These are phyloP conservation scores for Bryoglossum gracile DNA, from an alignment of 495 filamentous ascomycete species.

Conservation along the genomic window DNA sequence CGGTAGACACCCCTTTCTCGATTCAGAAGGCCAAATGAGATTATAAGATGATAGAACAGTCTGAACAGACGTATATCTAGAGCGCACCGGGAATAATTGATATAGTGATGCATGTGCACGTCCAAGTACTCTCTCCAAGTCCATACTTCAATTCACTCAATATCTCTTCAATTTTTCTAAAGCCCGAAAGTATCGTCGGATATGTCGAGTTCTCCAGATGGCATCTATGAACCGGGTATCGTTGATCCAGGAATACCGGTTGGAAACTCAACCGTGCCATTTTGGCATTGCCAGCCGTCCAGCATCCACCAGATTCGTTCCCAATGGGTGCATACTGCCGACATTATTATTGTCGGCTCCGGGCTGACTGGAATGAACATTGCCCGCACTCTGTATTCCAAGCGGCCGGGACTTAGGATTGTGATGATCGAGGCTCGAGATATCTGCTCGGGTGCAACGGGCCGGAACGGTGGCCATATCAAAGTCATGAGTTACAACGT, in stretches of 20 bases:
- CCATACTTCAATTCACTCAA: too few species aligned
- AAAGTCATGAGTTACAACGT: not conserved
- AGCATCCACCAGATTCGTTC: constrained; percentile 45
- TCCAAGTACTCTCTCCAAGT: too few species aligned
- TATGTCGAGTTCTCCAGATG: too few species aligned
- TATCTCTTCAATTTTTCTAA: too few species aligned
- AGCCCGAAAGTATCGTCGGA: too few species aligned
- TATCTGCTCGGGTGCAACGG: constrained; percentile 48
- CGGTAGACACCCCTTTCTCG: too few species aligned
- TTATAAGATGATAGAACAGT: too few species aligned
- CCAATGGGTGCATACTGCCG: constrained; percentile 38
- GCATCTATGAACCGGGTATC: too few species aligned
- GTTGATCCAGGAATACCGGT: constrained; percentile 33
- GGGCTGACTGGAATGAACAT: constrained; percentile 61
- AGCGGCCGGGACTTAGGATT: not conserved
- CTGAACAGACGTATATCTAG: too few species aligned
- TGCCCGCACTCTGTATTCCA: constrained; percentile 25
- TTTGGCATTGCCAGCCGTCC: constrained; percentile 60
- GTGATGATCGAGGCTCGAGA: constrained; percentile 50
- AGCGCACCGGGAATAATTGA: too few species aligned
- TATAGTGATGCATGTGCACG: too few species aligned
- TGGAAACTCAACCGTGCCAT: constrained; percentile 53
- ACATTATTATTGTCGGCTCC: constrained; percentile 61
- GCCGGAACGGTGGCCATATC: constrained; percentile 41
- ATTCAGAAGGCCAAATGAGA: too few species aligned